Conservation (phyloP, 495 filamentous ascomycete genomes). For the Penicillium silybi region DNA sequence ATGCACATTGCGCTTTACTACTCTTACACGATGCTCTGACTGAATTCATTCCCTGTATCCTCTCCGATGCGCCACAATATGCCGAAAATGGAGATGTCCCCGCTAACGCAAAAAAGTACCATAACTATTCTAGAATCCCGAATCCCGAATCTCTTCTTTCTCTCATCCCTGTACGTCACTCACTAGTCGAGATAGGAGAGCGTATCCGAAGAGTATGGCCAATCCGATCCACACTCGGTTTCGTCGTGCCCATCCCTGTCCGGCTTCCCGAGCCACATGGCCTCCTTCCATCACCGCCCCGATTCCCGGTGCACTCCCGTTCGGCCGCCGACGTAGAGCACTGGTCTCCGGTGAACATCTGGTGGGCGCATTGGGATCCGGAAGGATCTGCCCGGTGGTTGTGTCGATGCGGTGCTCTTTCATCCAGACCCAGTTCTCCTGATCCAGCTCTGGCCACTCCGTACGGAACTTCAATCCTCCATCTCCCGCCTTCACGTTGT, state of each 20-base stretch:
- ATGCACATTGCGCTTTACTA: no score
- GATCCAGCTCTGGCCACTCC: conserved; percentile 88
- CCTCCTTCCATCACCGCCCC: conserved; percentile 78
- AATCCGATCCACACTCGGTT: conserved; percentile 71
- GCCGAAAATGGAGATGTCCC: conserved; percentile 11
- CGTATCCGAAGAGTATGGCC: conserved; percentile 69
- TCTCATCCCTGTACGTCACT: conserved; percentile 48
- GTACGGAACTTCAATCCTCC: conserved; percentile 83
- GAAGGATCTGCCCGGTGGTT: conserved; percentile 61
- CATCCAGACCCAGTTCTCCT: conserved; percentile 94
- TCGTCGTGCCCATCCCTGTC: conserved; percentile 72
- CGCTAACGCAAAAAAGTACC: conserved; percentile 10
- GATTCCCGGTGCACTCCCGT: conserved; percentile 63
- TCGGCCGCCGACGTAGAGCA: conserved; percentile 61
- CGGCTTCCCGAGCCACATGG: conserved; percentile 68
- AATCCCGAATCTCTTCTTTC: background rate
- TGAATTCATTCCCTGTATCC: conserved; percentile 3
- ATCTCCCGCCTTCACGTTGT: conserved; percentile 76
- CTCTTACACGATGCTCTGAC: no score
- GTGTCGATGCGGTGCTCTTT: conserved; percentile 74
- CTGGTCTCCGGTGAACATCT: conserved; percentile 60
- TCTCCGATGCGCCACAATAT: conserved; percentile 19
- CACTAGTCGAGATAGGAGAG: conserved; percentile 69
- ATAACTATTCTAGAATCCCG: background rate
- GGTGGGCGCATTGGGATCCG: conserved; percentile 36